Base-by-base conservation (phyloP, 1,139 yeast species). In the Magnusiomyces tetraspermus region DNA sequence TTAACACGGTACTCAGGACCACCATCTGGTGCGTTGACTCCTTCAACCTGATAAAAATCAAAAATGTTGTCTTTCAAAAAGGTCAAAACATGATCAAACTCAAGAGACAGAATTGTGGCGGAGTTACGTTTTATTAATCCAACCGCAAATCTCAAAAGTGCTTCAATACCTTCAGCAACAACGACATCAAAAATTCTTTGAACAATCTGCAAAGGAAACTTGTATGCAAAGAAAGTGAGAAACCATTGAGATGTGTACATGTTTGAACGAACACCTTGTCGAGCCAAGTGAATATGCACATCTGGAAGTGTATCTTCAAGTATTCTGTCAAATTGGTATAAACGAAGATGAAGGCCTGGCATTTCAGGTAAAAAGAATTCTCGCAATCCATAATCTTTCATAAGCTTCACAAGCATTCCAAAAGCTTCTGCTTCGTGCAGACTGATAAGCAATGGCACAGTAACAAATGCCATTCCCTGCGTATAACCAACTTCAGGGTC, bases 181-280 rank as follows among this genome's bases (percentile, higher is more conserved):
- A 92, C 80, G 53, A 86, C 78, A 70, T 92, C 97, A 65, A 80
- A 85, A 46, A 92, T 85, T 54, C 95, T 76, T 58, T 86, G 72
- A 42, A 88, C 96, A 62, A 88, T 82, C 53, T 82, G 85, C 51
- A 87, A 71, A 15, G 98, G 97, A 67, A 90, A 87, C 64, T 86
- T 85, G 72, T 92, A 92, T 15, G 96, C 96, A 71, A 92, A 92
- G 60, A 92, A 77, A 0, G 98, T 92, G 61, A 89, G 75, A 64
- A 92, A 89, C 97, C 97, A 92, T 67, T 92, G 97, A 0, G 92
- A 80, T 0, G 96, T 97, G 71, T 87, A 92, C 97, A 90, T 90
- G 23, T 92, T 83, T 1, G 95, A 83, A 57, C 83, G 79, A 23
- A 92, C 82, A 2, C 97, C 97, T 66, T 88, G 92, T 58, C 87